Evolutionary conservation across 1,284 basidiomycete genomes (phyloP), one percentile per base, ranked within the genome.

Genomic region (Irpex sp.): DNA sequence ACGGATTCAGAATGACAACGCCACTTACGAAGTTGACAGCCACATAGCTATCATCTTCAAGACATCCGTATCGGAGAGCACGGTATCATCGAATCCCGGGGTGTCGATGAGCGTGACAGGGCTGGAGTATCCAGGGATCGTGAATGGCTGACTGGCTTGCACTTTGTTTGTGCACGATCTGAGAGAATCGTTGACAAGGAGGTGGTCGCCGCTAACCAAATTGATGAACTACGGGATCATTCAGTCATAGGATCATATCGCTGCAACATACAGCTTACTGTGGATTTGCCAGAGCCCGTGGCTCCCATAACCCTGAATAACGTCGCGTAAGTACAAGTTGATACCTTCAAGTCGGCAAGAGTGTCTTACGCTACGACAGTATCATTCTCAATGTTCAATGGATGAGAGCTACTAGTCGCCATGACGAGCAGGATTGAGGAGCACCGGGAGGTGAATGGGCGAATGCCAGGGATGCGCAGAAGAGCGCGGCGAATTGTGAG

Each of bases 51-150:
- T 64, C 60, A 64, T 62, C 49, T 60, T 64, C 15, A 76, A 63
- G 6, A 76, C 68, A 31, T 75, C 74, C 2, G 69, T 66, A 51
- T 75, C 75, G 36, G 70, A 72, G 62, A 67, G 64, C 26, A 31
- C 67, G 1, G 74, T 73, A 60, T 76, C 74, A 58, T 76, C 74
- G 60, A 76, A 76, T 5, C 74, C 74, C 49, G 75, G 75, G 0
- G 73, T 75, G 58, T 76, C 74, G 57, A 75, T 68, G 8, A 76
- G 66, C 1, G 63, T 68, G 7, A 76, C 65, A 15, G 47, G 34
- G 26, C 26, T 26, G 26, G 26, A 26, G 17, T 63, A 65, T 21
- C 72, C 70, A 48, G 70, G 72, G 8, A 78, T 59, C 17, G 64
- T 36, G 65, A 77, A 77, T 4, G 68, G 58, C 21, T 66, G 60